These are phyloP conservation scores for Debaryomycetaceae sp. DNA, from an alignment of 1,139 yeast genomes.

Conservation along the genomic window DNA sequence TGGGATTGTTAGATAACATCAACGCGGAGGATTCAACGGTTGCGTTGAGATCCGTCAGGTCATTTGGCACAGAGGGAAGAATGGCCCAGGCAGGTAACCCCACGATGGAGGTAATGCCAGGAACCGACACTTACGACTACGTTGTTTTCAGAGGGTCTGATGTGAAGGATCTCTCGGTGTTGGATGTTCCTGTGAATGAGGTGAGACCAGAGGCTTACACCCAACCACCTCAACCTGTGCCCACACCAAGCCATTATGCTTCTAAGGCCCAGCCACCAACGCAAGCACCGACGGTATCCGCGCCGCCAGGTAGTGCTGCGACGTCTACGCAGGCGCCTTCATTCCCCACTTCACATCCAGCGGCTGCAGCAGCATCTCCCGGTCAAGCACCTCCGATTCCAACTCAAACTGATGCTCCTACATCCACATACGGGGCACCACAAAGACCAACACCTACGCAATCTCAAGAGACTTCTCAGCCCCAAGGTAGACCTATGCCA, in stretches of 20 bases:
- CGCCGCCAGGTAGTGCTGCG: conserved; percentile 7
- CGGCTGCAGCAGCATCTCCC: neutral
- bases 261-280: conserved; percentile 20
- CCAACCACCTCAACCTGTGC: conserved; percentile 10
- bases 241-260: conserved; percentile 11
- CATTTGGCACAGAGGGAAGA: conserved; percentile 93
- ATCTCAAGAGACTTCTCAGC: neutral
- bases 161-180: conserved; percentile 82
- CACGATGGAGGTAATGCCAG: conserved; percentile 68
- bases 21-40: conserved; percentile 92
- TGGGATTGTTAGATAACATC: conserved; percentile 81
- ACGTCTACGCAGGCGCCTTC: conserved; percentile 6
- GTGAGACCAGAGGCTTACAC: conserved; percentile 37
- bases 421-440: neutral
- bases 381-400: neutral
- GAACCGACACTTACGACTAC: conserved; percentile 67
- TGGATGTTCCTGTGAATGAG: conserved; percentile 61
- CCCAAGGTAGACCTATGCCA: conserved; percentile 5
- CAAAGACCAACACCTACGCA: neutral
- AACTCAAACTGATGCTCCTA: neutral
- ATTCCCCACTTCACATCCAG: conserved; percentile 2
- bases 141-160: conserved; percentile 91
- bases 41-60: conserved; percentile 75
- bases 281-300: conserved; percentile 6
- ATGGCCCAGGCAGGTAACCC: conserved; percentile 58